phyloP scores from a whole-genome alignment of 257 asterid species.

The Penstemon eatonii region DNA sequence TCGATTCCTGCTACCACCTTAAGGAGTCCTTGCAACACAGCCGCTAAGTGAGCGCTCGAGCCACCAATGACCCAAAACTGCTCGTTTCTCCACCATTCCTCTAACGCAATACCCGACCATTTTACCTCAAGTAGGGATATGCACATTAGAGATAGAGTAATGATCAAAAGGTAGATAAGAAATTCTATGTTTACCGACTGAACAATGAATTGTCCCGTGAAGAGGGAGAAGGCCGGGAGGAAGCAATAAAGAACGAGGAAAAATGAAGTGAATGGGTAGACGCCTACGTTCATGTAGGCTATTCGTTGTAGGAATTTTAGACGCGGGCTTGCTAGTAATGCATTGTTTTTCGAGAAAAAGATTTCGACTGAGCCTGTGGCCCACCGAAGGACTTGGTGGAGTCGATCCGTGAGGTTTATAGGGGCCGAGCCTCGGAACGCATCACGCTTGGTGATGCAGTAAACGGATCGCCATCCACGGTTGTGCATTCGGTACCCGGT shows the following conservation, averaged over 20 bases:
- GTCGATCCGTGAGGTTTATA: conserved; percentile 87
- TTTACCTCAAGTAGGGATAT: conserved; percentile 89
- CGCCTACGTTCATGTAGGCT: conserved; percentile 91
- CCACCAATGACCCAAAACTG: conserved; percentile 98
- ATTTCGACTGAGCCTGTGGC: conserved; percentile 98
- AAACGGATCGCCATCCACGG: conserved; percentile 95
- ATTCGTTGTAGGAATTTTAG: conserved; percentile 89
- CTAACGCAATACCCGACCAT: conserved; percentile 90
- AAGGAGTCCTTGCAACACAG: conserved; percentile 84
- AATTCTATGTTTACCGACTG: conserved; percentile 53
- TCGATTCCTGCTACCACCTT: conserved; percentile 88
- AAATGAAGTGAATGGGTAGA: conserved; percentile 92
- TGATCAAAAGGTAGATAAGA: conserved; percentile 65
- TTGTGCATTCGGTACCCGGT: conserved; percentile 99
- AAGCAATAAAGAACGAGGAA: conserved; percentile 83
- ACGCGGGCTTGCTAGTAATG: conserved; percentile 68
- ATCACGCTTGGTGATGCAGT: conserved; percentile 91
- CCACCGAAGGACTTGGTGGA: conserved; percentile 98
- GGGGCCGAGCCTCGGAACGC: conserved; percentile 96
- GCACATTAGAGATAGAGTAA: conserved; percentile 58
- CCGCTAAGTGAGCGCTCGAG: conserved; percentile 79
- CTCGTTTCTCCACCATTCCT: conserved; percentile 95
- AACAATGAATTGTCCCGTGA: conserved; percentile 88
- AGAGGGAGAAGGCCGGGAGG: conserved; percentile 88
- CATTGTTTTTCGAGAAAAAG: conserved; percentile 88